phyloP scores from a whole-genome alignment of 2,329 filamentous ascomycete genomes.

The Sporothrix brunneoviolacea region DNA sequence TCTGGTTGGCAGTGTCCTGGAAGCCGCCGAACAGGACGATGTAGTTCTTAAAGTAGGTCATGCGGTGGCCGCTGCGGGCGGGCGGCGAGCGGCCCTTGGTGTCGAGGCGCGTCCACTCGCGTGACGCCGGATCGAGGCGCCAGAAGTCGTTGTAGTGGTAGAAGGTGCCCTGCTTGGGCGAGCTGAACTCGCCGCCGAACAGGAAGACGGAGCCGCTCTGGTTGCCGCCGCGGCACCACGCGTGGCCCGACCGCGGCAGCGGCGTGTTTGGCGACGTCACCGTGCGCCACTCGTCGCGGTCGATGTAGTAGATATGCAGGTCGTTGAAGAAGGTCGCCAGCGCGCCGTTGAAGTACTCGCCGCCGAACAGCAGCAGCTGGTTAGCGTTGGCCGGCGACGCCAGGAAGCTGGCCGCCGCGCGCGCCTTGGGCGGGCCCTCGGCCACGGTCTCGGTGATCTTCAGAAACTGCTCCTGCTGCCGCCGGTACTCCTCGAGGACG shows the following conservation, averaged over 20 bases:
- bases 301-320: conserved; percentile 65
- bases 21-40: conserved; percentile 95
- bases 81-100: conserved; percentile 68
- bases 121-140: conserved; percentile 72
- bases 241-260: conserved; percentile 84
- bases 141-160: conserved; percentile 99
- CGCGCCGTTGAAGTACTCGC: conserved; percentile 92
- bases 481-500: conserved; percentile 87
- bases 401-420: conserved; percentile 74
- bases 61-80: conserved; percentile 83
- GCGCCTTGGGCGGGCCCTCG: conserved; percentile 65
- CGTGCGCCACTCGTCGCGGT: conserved; percentile 81
- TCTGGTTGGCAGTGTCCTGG: conserved; percentile 92
- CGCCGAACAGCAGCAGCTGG: conserved; percentile 85
- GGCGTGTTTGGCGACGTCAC: conserved; percentile 89
- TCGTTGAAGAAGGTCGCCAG: conserved; percentile 68
- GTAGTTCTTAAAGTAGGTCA: conserved; percentile 97
- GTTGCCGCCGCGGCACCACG: conserved; percentile 87
- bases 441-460: conserved; percentile 80
- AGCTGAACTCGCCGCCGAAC: conserved; percentile 94
- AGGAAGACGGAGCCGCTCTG: conserved; percentile 74
- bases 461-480: conserved; percentile 86
- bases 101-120: conserved; percentile 91
- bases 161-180: conserved; percentile 94
- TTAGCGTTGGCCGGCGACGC: conserved; percentile 81